Evolutionary conservation across 257 asterid genomes (phyloP), one percentile per base, ranked within the genome.

Genomic region (Galeopsis tetrahit): DNA sequence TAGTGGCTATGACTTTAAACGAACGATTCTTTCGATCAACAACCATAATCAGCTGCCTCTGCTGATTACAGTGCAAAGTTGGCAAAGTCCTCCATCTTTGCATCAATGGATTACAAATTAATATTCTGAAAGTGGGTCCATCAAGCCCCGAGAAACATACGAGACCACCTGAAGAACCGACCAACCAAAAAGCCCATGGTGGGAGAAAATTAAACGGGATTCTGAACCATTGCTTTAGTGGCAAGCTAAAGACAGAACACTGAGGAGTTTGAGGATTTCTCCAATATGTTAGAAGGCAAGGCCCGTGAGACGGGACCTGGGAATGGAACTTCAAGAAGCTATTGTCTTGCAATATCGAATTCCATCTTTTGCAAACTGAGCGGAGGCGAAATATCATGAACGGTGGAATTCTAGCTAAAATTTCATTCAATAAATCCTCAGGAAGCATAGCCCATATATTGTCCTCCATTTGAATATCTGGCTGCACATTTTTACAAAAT

Each of bases 91-190:
- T 86, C 98, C 98, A 95, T 36, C 87, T 81, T 75, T 95, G 98
- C 17, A 90, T 87, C 36, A 95, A 66, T 4, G 99, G 99, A 79
- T 95, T 92, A 78, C 98, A 95, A 60, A 95, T 85, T 79, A 95
- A 76, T 21, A 85, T 92, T 81, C 84, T 90, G 88, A 95, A 95
- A 44, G 84, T 83, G 73, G 79, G 67, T 2, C 96, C 95, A 73
- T 95, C 99, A 46, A 92, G 68, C 4, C 99, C 99, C 0, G 99
- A 88, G 77, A 95, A 92, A 69, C 99, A 95, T 11, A 92, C 92
- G 33, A 95, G 93, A 10, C 99, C 99, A 3, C 97, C 95, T 1
- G 99, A 95, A 61, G 99, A 95, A 69, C 99, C 99, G n/a, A 95
- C 98, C 81, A 95, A 52, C 98, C 98, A 91, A 75, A 84, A 90